Percentiles rank a stretch among this genome's conserved stretches.
Evolutionary conservation across 2,329 filamentous ascomycete species (phyloP).

Genomic region (Pleurostoma richardsiae): DNA sequence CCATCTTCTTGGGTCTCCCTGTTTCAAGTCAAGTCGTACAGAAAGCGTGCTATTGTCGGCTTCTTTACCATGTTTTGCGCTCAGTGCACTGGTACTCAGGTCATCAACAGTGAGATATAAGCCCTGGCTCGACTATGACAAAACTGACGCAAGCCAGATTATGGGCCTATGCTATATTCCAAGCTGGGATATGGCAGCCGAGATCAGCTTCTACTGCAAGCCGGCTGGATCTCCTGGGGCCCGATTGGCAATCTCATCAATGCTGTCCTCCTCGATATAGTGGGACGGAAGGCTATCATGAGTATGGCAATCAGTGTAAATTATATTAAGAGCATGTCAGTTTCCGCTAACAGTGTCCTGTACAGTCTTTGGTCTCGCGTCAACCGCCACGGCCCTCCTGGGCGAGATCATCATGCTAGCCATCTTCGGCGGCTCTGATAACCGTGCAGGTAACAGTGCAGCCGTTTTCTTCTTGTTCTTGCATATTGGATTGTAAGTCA

Average conservation of each 20-base stretch:
- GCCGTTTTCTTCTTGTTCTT: slow-evolving; percentile 9
- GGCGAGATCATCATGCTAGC: background rate
- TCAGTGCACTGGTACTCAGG: slow-evolving; percentile 6
- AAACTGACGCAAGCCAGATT: background rate
- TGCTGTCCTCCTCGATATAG: slow-evolving; percentile 6
- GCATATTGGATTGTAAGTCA: background rate
- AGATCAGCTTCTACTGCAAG: slow-evolving; percentile 4
- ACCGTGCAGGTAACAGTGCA: background rate
- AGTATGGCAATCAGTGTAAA: background rate
- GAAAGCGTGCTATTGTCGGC: slow-evolving; percentile 6
- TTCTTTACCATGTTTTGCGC: slow-evolving; percentile 4
- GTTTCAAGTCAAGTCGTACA: background rate
- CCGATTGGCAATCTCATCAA: slow-evolving; percentile 7
- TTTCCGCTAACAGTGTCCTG: background rate
- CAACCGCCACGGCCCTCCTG: background rate
- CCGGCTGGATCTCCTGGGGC: slow-evolving; percentile 5
- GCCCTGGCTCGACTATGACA: too few relatives aligned
- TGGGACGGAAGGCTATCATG: slow-evolving; percentile 7
- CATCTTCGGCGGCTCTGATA: background rate
- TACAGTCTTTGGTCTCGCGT: slow-evolving; percentile 4
- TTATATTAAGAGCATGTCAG: background rate
- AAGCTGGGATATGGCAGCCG: slow-evolving; percentile 4
- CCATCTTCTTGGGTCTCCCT: too few relatives aligned
- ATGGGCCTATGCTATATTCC: slow-evolving; percentile 5
- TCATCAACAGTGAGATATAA: slow-evolving; percentile 1